Conservation (phyloP, 768 basidiomycete species). For the Tricholoma flavovirens region DNA sequence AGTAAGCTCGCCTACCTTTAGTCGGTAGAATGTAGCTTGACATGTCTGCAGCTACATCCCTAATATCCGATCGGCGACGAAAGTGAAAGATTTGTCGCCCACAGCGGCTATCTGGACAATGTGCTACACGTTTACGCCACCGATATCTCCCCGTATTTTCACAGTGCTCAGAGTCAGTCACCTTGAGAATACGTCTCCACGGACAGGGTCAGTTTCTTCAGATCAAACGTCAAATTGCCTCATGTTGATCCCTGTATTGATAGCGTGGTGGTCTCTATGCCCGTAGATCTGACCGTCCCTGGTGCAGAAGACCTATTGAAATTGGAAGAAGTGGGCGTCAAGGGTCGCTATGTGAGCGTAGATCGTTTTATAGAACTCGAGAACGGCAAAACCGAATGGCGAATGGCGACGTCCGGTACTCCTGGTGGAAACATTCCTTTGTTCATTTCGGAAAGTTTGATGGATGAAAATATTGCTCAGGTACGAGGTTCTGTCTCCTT, state of each 20-base stretch:
- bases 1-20: slow-evolving; percentile 39
- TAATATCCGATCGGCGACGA: slow-evolving; percentile 55
- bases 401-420: slow-evolving; percentile 73
- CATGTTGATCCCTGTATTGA: background rate
- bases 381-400: slow-evolving; percentile 66
- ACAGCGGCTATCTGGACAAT: slow-evolving; percentile 65
- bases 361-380: slow-evolving; percentile 61
- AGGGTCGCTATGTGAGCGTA: slow-evolving; percentile 64
- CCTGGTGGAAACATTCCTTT: slow-evolving; percentile 66
- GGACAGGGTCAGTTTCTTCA: slow-evolving; percentile 48
- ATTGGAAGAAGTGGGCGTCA: slow-evolving; percentile 58
- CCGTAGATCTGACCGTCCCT: slow-evolving; percentile 53
- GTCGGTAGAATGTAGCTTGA: background rate
- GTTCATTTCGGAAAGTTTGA: slow-evolving; percentile 54
- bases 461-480: slow-evolving; percentile 58
- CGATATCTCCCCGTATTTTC: slow-evolving; percentile 69
- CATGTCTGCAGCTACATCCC: slow-evolving; percentile 53
- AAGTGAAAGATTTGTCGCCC: slow-evolving; percentile 57
- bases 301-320: slow-evolving; percentile 51
- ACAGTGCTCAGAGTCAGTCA: slow-evolving; percentile 66
- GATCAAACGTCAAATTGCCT: background rate
- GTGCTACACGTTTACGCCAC: slow-evolving; percentile 67
- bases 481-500: slow-evolving; percentile 29
- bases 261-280: slow-evolving; percentile 57
- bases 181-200: slow-evolving; percentile 42